Conservation (phyloP, 768 basidiomycete genomes). For the Glaciozyma antarctica region DNA sequence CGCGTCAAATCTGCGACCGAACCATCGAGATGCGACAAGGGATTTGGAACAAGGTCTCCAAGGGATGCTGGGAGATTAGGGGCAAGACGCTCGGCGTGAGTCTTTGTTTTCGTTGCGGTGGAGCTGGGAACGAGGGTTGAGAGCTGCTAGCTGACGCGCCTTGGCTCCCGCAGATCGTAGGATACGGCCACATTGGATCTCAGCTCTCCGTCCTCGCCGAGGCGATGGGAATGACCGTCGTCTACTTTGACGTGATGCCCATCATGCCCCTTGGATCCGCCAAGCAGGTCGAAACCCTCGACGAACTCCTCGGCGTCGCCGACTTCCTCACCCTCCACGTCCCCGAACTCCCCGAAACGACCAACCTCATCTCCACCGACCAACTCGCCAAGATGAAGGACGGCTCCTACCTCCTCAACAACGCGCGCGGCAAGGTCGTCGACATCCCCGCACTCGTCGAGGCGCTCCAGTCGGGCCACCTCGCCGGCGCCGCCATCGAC, state of each 20-base stretch:
- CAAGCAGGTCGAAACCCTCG: constrained; percentile 72
- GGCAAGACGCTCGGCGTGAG: constrained; percentile 80
- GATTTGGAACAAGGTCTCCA: constrained; percentile 97
- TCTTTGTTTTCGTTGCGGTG: neutral
- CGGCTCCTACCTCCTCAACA: constrained; percentile 93
- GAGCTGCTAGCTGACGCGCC: neutral
- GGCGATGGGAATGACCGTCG: constrained; percentile 86
- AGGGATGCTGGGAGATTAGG: constrained; percentile 93
- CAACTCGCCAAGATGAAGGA: constrained; percentile 86
- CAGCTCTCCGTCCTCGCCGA: constrained; percentile 96
- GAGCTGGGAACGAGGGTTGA: neutral
- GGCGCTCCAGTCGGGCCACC: constrained; percentile 70
- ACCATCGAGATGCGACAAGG: constrained; percentile 76
- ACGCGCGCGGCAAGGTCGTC: constrained; percentile 88
- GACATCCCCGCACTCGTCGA: constrained; percentile 83
- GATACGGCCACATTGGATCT: constrained; percentile 96
- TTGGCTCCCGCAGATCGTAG: constrained; percentile 52
- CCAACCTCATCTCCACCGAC: constrained; percentile 72
- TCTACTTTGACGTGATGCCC: constrained; percentile 85
- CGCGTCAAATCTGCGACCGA: constrained; percentile 86
- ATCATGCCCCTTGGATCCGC: constrained; percentile 97
- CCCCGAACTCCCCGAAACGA: constrained; percentile 91
- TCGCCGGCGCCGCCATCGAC: constrained; percentile 85
- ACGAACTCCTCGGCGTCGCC: constrained; percentile 60
- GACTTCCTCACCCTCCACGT: constrained; percentile 97